Evolutionary conservation across 805 yeast genomes (phyloP).

Genomic region (Naumovozyma castellii): DNA sequence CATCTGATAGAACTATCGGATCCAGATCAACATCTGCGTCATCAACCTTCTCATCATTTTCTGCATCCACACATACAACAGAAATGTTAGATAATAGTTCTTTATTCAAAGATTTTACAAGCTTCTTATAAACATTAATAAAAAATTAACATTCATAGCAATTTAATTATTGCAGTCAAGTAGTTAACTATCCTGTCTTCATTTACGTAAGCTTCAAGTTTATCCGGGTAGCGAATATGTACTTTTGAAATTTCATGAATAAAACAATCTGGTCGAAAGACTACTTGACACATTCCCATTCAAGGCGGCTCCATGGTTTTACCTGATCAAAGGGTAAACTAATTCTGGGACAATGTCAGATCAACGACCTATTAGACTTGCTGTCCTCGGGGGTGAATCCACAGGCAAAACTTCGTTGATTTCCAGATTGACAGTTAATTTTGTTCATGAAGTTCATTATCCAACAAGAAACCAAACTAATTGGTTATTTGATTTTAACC

Average conservation of each 20-base stretch:
- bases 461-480: constrained; percentile 61
- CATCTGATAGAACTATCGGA: not conserved
- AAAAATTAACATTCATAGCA: not conserved
- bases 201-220: too few relatives aligned
- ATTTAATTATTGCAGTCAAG: not conserved
- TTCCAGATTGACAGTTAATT: constrained; percentile 38
- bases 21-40: not conserved
- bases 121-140: too few relatives aligned
- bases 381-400: constrained; percentile 49
- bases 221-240: too few relatives aligned
- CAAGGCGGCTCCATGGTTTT: too few relatives aligned
- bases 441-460: constrained; percentile 58
- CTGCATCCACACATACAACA: not conserved
- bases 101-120: not conserved
- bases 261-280: too few relatives aligned
- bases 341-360: too few relatives aligned
- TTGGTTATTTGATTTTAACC: constrained; percentile 44
- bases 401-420: constrained; percentile 55
- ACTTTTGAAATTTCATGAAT: too few relatives aligned
- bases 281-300: too few relatives aligned
- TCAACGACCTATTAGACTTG: constrained; percentile 43
- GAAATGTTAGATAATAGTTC: not conserved
- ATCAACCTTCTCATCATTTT: not conserved
- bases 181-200: not conserved
- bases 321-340: too few relatives aligned